Conservation (phyloP, 352 stramenopile species). For the Pythium guiyangense region DNA sequence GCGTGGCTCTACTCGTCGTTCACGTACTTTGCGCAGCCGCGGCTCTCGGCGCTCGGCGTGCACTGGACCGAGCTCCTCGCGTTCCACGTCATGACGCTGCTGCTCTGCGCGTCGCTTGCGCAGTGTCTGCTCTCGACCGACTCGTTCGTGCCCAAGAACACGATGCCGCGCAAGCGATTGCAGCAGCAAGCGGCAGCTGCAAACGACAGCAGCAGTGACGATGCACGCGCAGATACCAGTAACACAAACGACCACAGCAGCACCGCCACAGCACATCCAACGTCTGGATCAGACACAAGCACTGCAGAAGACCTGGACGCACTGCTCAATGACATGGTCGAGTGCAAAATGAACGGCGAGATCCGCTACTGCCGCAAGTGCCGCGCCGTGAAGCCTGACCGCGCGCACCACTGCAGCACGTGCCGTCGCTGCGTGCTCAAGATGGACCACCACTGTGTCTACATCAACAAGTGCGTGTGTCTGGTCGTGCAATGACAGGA, state of each 20-base stretch:
- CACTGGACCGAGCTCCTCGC: constrained; percentile 27
- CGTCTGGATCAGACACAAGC: too few relatives aligned
- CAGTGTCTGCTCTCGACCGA: constrained; percentile 52
- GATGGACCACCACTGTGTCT: constrained; percentile 89
- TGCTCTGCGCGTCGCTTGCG: too few relatives aligned
- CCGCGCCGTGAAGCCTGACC: constrained; percentile 67
- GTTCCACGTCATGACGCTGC: constrained; percentile 56
- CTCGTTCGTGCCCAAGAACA: constrained; percentile 43
- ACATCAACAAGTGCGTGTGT: constrained; percentile 81
- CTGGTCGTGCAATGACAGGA: too few relatives aligned
- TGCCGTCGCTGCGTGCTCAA: constrained; percentile 78
- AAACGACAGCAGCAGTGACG: constrained; percentile 1
- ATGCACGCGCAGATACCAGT: background rate
- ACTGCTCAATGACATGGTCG: constrained; percentile 16
- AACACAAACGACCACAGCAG: background rate
- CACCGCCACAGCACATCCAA: background rate
- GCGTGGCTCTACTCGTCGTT: constrained; percentile 65
- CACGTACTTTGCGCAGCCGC: constrained; percentile 42
- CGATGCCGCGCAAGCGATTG: constrained; percentile 13
- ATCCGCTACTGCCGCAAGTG: constrained; percentile 75
- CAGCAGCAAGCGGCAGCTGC: constrained; percentile 10
- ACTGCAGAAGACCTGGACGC: too few relatives aligned
- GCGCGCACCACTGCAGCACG: constrained; percentile 79
- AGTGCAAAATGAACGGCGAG: constrained; percentile 69
- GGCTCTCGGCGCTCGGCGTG: constrained; percentile 26